Percentiles rank a stretch among this genome's conserved stretches.
These are phyloP conservation scores for Apostasia ramifera DNA, from an alignment of 106 monocot species.

Conservation along the genomic window DNA sequence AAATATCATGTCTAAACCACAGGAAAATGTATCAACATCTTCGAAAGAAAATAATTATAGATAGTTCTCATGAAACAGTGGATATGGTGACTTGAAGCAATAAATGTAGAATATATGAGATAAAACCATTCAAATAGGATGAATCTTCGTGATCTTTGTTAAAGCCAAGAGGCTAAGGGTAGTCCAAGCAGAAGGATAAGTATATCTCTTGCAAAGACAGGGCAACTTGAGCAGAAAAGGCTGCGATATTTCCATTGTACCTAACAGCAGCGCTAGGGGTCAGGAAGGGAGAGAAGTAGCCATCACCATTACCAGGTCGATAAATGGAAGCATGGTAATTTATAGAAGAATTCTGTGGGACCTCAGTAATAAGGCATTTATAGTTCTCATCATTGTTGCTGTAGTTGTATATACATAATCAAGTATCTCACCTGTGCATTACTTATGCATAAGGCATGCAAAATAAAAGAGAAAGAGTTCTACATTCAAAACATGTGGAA, in stretches of 20 bases:
- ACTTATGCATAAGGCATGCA: too few relatives aligned
- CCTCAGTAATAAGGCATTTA: neutral
- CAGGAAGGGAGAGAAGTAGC: conserved; percentile 54
- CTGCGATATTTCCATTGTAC: conserved; percentile 42
- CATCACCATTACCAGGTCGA: conserved; percentile 30
- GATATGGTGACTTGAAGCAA: neutral
- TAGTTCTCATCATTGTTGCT: too few relatives aligned
- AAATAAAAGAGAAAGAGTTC: too few relatives aligned
- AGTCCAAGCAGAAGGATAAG: neutral
- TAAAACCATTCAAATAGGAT: too few relatives aligned
- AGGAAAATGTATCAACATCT: too few relatives aligned
- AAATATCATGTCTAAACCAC: too few relatives aligned
- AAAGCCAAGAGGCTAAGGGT: neutral
- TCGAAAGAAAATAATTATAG: too few relatives aligned
- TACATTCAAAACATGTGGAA: too few relatives aligned
- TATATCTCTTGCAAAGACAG: conserved; percentile 74
- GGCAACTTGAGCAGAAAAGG: conserved; percentile 38
- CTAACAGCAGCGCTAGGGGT: conserved; percentile 40
- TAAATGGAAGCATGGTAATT: conserved; percentile 68
- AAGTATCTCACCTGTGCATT: too few relatives aligned
- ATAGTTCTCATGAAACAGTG: too few relatives aligned
- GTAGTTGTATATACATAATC: too few relatives aligned
- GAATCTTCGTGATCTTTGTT: neutral
- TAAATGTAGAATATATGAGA: conserved; percentile 23
- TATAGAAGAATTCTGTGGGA: conserved; percentile 47